Percentiles rank a stretch among this genome's conserved stretches.
Evolutionary conservation across 139 green algal genomes (phyloP).

Genomic region (Yamagishiella unicocca): DNA sequence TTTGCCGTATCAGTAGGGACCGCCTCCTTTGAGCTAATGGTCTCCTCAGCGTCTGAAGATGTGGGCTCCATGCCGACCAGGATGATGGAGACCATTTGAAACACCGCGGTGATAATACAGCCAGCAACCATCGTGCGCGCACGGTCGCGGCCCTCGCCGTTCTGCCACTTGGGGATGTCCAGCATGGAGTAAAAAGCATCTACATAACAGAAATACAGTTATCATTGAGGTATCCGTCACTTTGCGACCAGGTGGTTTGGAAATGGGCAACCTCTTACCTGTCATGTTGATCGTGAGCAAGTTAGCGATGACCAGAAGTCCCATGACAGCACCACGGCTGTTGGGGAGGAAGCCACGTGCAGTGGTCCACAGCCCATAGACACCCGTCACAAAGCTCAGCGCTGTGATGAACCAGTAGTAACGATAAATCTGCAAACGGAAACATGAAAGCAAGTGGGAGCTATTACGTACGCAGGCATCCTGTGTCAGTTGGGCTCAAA

Average conservation of each 20-base stretch:
- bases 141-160: neutral
- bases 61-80: neutral
- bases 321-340: neutral
- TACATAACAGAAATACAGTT: neutral
- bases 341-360: neutral
- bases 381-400: neutral
- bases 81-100: constrained; percentile 20
- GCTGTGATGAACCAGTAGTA: constrained; percentile 42
- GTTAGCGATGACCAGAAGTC: neutral
- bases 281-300: constrained; percentile 46
- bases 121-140: constrained; percentile 20
- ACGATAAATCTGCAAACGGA: constrained; percentile 32
- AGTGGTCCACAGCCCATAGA: neutral
- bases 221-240: too few relatives aligned
- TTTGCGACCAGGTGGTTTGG: neutral
- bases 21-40: neutral
- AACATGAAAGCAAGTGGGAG: too few relatives aligned
- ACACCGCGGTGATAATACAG: constrained; percentile 21
- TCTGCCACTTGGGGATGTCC: neutral
- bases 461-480: too few relatives aligned
- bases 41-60: neutral
- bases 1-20: neutral
- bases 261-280: neutral
- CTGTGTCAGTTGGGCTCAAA: too few relatives aligned
- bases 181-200: neutral